Base-by-base conservation (phyloP, 164 flowering plant species). In the Stephania japonica region DNA sequence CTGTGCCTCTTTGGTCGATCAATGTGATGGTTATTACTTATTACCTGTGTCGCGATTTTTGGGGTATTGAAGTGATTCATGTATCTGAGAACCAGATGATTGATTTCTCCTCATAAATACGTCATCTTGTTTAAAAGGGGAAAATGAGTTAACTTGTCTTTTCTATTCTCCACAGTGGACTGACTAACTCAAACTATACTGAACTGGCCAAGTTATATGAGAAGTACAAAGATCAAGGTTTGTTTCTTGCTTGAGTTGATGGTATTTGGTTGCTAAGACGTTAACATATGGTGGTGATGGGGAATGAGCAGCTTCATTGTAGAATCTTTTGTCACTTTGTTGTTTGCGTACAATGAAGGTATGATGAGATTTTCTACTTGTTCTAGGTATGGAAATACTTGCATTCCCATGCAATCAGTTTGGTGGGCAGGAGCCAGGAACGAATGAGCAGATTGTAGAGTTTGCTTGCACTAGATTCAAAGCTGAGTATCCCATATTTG, bases 341-440 rank as follows among this genome's bases (percentile, higher is more conserved):
- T 64, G 49, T 24, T 65, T 11, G 14, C 38, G 26, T 71, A 27
- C 44, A 10, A 71, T 65, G 24, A 24, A 2, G 50, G 13, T 42
- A 11, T 64, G 67, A 59, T 59, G 64, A 8, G 21, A 16, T 59
- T 24, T 42, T 42, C 10, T 69, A 7, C 49, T 70, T 70, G n/a
- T 16, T 80, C 65, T 76, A 94, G 99, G 90, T 23, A 67, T 92
- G 11, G 98, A 94, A 78, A 91, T 94, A 80, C 79, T 94, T 66
- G 99, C 95, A 62, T 94, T 94, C 67, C 97, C 98, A 47, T 91
- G 97, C 84, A 93, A 93, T 74, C 98, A 93, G 78, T 93, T 93
- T 82, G 89, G 86, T 8, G 81, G 67, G 5, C 92, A 93, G 82
- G 98, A 93, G 77, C 98, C 98, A 41, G 97, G 98, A 32, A 83